These are phyloP conservation scores for Protomyces lactucae-debilis DNA, from an alignment of 1,139 yeast genomes.

Conservation along the genomic window DNA sequence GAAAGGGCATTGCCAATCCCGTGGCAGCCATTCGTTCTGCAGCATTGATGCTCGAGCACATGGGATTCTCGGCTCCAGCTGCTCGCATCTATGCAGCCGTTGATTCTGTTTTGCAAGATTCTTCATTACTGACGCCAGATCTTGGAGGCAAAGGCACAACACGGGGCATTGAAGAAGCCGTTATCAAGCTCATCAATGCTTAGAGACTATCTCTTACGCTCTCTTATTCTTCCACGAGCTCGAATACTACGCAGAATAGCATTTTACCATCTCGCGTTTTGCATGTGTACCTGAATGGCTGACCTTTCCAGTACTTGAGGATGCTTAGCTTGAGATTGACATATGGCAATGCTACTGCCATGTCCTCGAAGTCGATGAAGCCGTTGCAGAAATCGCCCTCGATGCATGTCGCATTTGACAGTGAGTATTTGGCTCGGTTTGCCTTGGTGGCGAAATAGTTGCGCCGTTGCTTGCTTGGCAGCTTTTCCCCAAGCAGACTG, in stretches of 20 bases:
- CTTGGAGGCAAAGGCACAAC: slow-evolving; percentile 87
- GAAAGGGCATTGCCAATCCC: slow-evolving; percentile 83
- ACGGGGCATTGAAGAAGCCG: slow-evolving; percentile 78
- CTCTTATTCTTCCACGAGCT: slow-evolving; percentile 35
- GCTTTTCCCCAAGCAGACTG: slow-evolving; percentile 14
- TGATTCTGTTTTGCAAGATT: slow-evolving; percentile 82
- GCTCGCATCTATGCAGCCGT: slow-evolving; percentile 90
- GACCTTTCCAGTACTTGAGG: slow-evolving; percentile 43
- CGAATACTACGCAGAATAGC: slow-evolving; percentile 34
- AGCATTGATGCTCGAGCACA: slow-evolving; percentile 93
- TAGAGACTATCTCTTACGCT: background rate
- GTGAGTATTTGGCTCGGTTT: slow-evolving; percentile 38
- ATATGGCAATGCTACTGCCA: slow-evolving; percentile 47
- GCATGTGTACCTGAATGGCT: slow-evolving; percentile 38
- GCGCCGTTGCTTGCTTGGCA: slow-evolving; percentile 36
- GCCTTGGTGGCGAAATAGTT: slow-evolving; percentile 37
- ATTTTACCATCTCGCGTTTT: slow-evolving; percentile 30
- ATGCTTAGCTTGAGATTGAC: slow-evolving; percentile 42
- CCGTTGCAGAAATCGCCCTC: slow-evolving; percentile 47
- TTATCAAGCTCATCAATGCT: slow-evolving; percentile 45
- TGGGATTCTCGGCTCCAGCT: slow-evolving; percentile 87
- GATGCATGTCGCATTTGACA: slow-evolving; percentile 39
- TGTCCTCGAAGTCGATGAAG: slow-evolving; percentile 42
- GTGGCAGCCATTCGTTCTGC: slow-evolving; percentile 96
- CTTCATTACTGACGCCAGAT: slow-evolving; percentile 83